A percentile compares a stretch with the other conserved stretches of the same genome.
Evolutionary conservation across 768 basidiomycete genomes (phyloP).

Genomic region (Boletus eberwhitei): DNA sequence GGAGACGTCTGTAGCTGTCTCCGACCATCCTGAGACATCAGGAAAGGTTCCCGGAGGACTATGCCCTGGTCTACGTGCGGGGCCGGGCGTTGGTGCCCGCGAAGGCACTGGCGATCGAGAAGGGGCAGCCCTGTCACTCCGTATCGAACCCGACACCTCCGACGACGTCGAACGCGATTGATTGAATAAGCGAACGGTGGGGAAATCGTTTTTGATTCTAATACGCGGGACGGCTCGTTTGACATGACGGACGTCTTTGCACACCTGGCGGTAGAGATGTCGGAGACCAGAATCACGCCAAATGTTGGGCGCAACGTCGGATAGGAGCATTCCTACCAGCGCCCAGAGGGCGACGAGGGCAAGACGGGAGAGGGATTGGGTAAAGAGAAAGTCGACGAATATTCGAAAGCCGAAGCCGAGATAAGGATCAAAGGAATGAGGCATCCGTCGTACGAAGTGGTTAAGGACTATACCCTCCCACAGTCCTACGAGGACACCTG

Average conservation of each 20-base stretch:
- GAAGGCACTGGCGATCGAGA: slow-evolving; percentile 23
- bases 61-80: slow-evolving; percentile 22
- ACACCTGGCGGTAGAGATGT: slow-evolving; percentile 35
- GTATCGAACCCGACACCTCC: slow-evolving; percentile 22
- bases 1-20: slow-evolving; percentile 28
- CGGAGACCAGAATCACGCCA: slow-evolving; percentile 43
- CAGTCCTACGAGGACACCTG: slow-evolving; percentile 66
- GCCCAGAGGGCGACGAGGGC: slow-evolving; percentile 53
- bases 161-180: slow-evolving; percentile 16
- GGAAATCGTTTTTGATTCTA: slow-evolving; percentile 32
- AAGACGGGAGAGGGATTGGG: slow-evolving; percentile 48
- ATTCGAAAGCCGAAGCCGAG: slow-evolving; percentile 66
- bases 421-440: slow-evolving; percentile 65
- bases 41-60: slow-evolving; percentile 31
- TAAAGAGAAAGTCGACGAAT: slow-evolving; percentile 67
- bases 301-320: slow-evolving; percentile 47
- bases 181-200: slow-evolving; percentile 27
- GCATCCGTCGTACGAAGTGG: slow-evolving; percentile 68
- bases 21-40: slow-evolving; percentile 30
- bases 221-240: slow-evolving; percentile 30
- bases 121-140: slow-evolving; percentile 30
- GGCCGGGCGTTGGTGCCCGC: slow-evolving; percentile 12
- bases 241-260: slow-evolving; percentile 33
- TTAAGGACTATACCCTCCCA: slow-evolving; percentile 78
- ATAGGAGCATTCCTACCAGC: slow-evolving; percentile 47